Percentiles rank a stretch among this genome's conserved stretches.
These are phyloP conservation scores for Papiliotrema fonsecae DNA, from an alignment of 1,284 basidiomycete species.

Conservation along the genomic window DNA sequence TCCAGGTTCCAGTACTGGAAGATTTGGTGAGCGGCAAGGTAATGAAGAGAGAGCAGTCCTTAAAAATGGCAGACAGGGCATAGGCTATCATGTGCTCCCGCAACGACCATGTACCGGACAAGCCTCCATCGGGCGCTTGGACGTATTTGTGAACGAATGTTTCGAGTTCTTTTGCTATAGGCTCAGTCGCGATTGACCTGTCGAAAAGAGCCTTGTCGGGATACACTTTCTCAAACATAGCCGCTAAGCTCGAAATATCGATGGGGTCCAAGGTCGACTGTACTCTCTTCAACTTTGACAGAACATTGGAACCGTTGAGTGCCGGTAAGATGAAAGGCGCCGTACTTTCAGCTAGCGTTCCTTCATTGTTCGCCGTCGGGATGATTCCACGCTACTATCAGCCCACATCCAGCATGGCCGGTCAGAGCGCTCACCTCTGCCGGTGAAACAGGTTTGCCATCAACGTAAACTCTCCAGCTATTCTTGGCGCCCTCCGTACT, in stretches of 20 bases:
- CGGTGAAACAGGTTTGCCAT: slow-evolving; percentile 59
- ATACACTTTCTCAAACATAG: slow-evolving; percentile 17
- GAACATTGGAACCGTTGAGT: slow-evolving; percentile 56
- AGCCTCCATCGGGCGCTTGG: slow-evolving; percentile 20
- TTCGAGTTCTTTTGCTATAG: slow-evolving; percentile 57
- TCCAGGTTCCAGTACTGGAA: not conserved
- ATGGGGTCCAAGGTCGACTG: slow-evolving; percentile 74
- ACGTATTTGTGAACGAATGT: slow-evolving; percentile 59
- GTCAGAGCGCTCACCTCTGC: too few species aligned
- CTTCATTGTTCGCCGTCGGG: slow-evolving; percentile 3
- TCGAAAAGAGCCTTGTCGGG: slow-evolving; percentile 24
- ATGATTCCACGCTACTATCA: slow-evolving; percentile 11
- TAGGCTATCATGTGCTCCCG: slow-evolving; percentile 59
- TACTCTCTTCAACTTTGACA: slow-evolving; percentile 58
- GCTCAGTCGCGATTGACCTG: slow-evolving; percentile 45
- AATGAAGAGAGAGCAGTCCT: slow-evolving; percentile 87
- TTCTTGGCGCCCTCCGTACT: slow-evolving; percentile 61
- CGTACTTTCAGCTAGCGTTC: slow-evolving; percentile 8
- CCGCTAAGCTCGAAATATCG: slow-evolving; percentile 57
- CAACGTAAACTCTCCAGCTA: slow-evolving; percentile 71
- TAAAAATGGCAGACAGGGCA: slow-evolving; percentile 86
- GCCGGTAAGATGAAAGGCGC: slow-evolving; percentile 51
- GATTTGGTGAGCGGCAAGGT: slow-evolving; percentile 28
- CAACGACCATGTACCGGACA: slow-evolving; percentile 26
- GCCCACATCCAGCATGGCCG: not conserved